These are phyloP conservation scores for Candida tropicalis DNA, from an alignment of 1,139 yeast genomes.

Conservation along the genomic window DNA sequence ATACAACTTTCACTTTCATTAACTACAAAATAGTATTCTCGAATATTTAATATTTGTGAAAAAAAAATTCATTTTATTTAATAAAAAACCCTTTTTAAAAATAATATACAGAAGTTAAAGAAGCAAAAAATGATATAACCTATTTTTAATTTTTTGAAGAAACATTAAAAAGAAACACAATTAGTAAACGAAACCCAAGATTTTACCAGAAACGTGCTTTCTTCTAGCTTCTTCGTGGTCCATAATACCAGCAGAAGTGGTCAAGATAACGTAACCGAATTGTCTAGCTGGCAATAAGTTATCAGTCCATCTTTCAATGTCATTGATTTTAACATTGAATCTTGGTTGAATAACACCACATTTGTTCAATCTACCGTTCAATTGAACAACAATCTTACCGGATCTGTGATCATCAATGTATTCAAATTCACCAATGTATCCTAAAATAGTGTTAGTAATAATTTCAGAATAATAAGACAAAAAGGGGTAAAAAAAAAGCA, in stretches of 20 bases:
- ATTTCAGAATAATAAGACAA: not conserved
- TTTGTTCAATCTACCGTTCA: conserved; percentile 97
- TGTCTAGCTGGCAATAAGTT: conserved; percentile 98
- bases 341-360: conserved; percentile 99
- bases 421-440: conserved; percentile 99
- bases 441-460: conserved; percentile 16
- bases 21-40: not conserved
- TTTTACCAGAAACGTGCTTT: conserved; percentile 99
- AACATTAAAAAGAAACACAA: not conserved
- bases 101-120: conserved; percentile 4
- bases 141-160: too few relatives aligned
- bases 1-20: not conserved
- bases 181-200: conserved; percentile 93
- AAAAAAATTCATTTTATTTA: not conserved
- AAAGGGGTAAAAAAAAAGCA: too few relatives aligned
- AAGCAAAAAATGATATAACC: not conserved
- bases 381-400: conserved; percentile 94
- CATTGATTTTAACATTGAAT: conserved; percentile 91
- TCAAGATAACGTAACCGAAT: conserved; percentile 93
- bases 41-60: too few relatives aligned
- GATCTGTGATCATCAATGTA: conserved; percentile 99
- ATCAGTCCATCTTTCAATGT: conserved; percentile 97
- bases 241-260: conserved; percentile 99
- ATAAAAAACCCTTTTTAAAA: not conserved
- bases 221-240: conserved; percentile 99